Percentiles rank a stretch among this genome's conserved stretches.
Evolutionary conservation across 371 early-diverging fungal species (phyloP).

Genomic region (Chytridiales sp.): DNA sequence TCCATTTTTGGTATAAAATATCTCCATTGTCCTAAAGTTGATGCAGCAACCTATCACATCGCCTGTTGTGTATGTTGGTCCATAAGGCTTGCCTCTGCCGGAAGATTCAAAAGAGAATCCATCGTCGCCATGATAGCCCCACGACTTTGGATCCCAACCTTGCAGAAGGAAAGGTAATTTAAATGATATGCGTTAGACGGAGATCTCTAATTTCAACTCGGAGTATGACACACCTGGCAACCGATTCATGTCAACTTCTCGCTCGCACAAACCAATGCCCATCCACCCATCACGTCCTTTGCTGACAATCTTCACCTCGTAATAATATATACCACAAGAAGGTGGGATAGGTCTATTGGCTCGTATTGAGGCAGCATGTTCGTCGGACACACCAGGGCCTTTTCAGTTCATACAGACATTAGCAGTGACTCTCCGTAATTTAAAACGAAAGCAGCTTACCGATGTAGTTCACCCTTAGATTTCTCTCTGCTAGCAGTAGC

Average conservation of each 20-base stretch:
- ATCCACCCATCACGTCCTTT: slow-evolving; percentile 92
- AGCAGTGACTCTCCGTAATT: not conserved
- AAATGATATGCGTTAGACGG: not conserved
- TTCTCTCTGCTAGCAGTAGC: slow-evolving; percentile 1
- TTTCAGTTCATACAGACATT: slow-evolving; percentile 3
- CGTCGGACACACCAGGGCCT: slow-evolving; percentile 79
- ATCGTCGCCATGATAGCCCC: slow-evolving; percentile 77
- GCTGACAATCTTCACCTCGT: slow-evolving; percentile 77
- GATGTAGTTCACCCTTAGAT: slow-evolving; percentile 11
- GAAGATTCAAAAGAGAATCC: slow-evolving; percentile 79
- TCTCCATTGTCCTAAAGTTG: slow-evolving; percentile 71
- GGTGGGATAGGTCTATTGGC: slow-evolving; percentile 77
- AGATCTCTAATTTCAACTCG: not conserved
- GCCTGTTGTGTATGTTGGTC: slow-evolving; percentile 87
- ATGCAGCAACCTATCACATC: slow-evolving; percentile 91
- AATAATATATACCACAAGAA: slow-evolving; percentile 89
- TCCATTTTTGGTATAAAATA: slow-evolving; percentile 94
- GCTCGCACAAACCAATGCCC: slow-evolving; percentile 79
- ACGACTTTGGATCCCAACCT: slow-evolving; percentile 49
- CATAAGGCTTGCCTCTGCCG: slow-evolving; percentile 80
- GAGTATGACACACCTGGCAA: slow-evolving; percentile 64
- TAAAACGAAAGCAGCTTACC: not conserved
- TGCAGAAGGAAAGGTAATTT: not conserved
- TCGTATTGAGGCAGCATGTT: slow-evolving; percentile 81
- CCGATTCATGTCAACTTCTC: slow-evolving; percentile 56